phyloP scores from a whole-genome alignment of 2,329 filamentous ascomycete species.

The Ophiostoma piceae region DNA sequence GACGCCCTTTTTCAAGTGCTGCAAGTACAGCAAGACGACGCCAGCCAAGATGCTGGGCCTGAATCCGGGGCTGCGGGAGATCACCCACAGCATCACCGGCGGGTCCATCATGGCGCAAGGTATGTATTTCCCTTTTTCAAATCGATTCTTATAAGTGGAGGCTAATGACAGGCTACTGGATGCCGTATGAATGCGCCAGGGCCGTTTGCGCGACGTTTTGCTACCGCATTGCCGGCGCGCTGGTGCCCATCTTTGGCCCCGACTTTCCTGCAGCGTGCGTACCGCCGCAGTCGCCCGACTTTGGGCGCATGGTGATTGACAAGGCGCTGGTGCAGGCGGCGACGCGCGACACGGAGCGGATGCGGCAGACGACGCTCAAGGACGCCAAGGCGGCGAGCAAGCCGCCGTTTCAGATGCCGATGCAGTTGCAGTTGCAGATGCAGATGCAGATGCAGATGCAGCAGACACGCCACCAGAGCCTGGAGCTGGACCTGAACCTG shows the following conservation, averaged over 20 bases:
- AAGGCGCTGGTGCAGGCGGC: slow-evolving; percentile 50
- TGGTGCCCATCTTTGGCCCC: slow-evolving; percentile 86
- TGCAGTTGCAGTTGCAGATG: too few relatives aligned
- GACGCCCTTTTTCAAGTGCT: slow-evolving; percentile 90
- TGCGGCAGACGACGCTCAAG: slow-evolving; percentile 34
- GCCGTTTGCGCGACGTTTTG: slow-evolving; percentile 89
- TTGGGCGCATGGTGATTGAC: slow-evolving; percentile 62
- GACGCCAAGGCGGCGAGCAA: background rate
- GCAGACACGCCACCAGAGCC: background rate
- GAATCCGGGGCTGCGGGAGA: slow-evolving; percentile 79
- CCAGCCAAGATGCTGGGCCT: slow-evolving; percentile 74
- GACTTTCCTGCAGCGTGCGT: slow-evolving; percentile 71
- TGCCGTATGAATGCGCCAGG: slow-evolving; percentile 81
- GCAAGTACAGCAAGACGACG: slow-evolving; percentile 83
- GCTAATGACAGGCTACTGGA: slow-evolving; percentile 74
- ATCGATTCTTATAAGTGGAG: background rate
- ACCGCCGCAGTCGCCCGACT: slow-evolving; percentile 56
- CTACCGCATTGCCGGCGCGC: slow-evolving; percentile 70
- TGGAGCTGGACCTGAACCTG: background rate
- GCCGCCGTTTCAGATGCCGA: too few relatives aligned
- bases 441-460: background rate
- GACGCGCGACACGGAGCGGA: slow-evolving; percentile 43
- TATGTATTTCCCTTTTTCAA: slow-evolving; percentile 36
- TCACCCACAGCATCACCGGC: slow-evolving; percentile 91
- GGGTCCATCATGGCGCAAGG: slow-evolving; percentile 87